Conservation (phyloP, 1,139 yeast genomes). For the Pneumocystis murina region DNA sequence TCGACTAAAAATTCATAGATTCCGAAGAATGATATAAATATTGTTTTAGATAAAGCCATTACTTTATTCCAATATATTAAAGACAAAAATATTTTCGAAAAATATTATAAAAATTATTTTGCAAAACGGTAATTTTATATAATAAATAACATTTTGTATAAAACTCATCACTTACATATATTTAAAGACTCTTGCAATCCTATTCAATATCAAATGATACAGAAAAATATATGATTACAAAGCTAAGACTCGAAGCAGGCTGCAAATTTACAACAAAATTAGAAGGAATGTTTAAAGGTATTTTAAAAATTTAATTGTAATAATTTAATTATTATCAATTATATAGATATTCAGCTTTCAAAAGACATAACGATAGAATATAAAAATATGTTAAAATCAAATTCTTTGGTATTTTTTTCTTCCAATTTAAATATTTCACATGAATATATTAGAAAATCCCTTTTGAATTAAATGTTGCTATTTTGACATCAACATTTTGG, state of each 20-base stretch:
- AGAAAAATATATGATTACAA: conserved; percentile 57
- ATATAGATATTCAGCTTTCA: conserved; percentile 52
- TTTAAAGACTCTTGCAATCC: conserved; percentile 30
- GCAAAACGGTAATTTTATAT: conserved; percentile 44
- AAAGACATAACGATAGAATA: conserved; percentile 45
- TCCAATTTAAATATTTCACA: conserved; percentile 1
- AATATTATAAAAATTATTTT: conserved; percentile 71
- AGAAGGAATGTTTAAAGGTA: conserved; percentile 60
- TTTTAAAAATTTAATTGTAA: conserved; percentile 16
- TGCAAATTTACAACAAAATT: conserved; percentile 63
- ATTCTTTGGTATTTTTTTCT: conserved; percentile 5
- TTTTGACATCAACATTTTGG: conserved; percentile 45
- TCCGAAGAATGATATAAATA: conserved; percentile 17
- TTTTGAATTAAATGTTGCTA: conserved; percentile 18
- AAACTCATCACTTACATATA: conserved; percentile 18
- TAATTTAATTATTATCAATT: not conserved
- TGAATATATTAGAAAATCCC: conserved; percentile 11
- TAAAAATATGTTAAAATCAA: conserved; percentile 24
- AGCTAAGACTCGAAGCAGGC: conserved; percentile 65
- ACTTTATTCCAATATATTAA: conserved; percentile 48
- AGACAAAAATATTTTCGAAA: conserved; percentile 81
- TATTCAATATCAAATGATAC: conserved; percentile 41
- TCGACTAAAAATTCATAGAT: conserved; percentile 1
- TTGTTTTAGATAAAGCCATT: conserved; percentile 16
- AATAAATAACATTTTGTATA: not conserved